Conservation (phyloP, 371 early-diverging fungal genomes). For the Apophysomyces ossiformis region DNA sequence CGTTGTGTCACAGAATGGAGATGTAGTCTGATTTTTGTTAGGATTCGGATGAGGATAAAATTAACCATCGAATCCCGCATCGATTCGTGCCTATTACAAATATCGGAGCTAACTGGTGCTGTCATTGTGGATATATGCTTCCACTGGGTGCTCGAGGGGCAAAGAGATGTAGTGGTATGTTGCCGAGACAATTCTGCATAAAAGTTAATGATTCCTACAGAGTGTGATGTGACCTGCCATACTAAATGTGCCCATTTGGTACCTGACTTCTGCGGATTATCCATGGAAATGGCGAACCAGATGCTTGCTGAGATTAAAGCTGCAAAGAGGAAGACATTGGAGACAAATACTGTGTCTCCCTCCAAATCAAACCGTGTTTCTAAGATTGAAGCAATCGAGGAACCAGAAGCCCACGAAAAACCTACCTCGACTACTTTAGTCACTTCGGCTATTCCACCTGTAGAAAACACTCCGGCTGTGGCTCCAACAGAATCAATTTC, state of each 20-base stretch:
- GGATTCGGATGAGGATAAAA: slow-evolving; percentile 64
- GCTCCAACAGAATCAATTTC: slow-evolving; percentile 27
- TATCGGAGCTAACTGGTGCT: slow-evolving; percentile 91
- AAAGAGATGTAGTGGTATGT: slow-evolving; percentile 58
- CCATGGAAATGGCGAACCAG: slow-evolving; percentile 81
- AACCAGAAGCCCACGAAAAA: slow-evolving; percentile 11
- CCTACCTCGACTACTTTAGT: neutral
- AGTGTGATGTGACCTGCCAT: slow-evolving; percentile 87
- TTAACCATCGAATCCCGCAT: slow-evolving; percentile 94
- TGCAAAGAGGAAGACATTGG: slow-evolving; percentile 51
- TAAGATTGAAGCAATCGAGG: slow-evolving; percentile 30
- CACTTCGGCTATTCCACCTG: slow-evolving; percentile 19
- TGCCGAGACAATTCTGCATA: neutral
- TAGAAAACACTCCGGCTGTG: slow-evolving; percentile 14
- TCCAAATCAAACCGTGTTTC: slow-evolving; percentile 25
- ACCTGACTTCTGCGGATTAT: slow-evolving; percentile 94
- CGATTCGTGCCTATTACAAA: slow-evolving; percentile 80
- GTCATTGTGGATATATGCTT: slow-evolving; percentile 96
- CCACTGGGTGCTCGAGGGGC: slow-evolving; percentile 77
- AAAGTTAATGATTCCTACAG: slow-evolving; percentile 27
- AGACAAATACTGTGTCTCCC: slow-evolving; percentile 19
- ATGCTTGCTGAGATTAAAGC: slow-evolving; percentile 79
- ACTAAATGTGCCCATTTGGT: slow-evolving; percentile 81
- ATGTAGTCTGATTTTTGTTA: slow-evolving; percentile 12
- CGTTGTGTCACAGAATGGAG: neutral